Conservation (phyloP, 345 rosid species). For the Clausena lansium region DNA sequence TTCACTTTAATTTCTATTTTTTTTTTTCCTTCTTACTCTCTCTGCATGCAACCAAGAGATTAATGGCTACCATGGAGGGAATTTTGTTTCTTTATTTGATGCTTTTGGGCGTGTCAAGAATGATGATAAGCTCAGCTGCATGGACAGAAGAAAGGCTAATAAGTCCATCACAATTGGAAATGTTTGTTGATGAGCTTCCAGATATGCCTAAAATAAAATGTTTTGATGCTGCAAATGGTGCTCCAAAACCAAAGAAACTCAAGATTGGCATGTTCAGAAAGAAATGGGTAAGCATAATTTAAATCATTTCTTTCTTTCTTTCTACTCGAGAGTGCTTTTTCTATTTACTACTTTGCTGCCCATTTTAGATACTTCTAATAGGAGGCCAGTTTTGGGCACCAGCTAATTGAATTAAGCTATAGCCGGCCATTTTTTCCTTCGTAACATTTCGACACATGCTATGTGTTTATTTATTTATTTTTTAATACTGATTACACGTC, state of each 20-base stretch:
- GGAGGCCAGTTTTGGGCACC: neutral
- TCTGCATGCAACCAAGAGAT: neutral
- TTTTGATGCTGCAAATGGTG: conserved; percentile 36
- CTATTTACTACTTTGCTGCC: neutral
- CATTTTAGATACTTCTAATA: neutral
- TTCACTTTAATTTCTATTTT: neutral
- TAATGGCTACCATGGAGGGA: conserved; percentile 1
- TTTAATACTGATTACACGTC: too few relatives aligned
- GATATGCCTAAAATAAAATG: conserved; percentile 63
- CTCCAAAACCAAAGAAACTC: conserved; percentile 43
- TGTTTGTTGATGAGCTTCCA: conserved; percentile 78
- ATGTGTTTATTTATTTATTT: neutral
- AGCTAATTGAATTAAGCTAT: neutral
- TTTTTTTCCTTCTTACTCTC: neutral
- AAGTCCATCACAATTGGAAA: conserved; percentile 38
- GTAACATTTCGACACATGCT: neutral
- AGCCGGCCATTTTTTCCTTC: neutral
- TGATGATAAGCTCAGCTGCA: neutral
- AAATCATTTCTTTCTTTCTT: neutral
- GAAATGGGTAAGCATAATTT: conserved; percentile 52
- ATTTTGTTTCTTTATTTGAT: neutral
- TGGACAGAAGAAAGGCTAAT: conserved; percentile 36
- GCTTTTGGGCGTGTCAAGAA: neutral
- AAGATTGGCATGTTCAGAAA: conserved; percentile 76
- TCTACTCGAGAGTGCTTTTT: neutral